A percentile compares a stretch with the other conserved stretches of the same genome.
Evolutionary conservation across 208 protist genomes (phyloP).

Genomic region (Acanthamoeba royreba): DNA sequence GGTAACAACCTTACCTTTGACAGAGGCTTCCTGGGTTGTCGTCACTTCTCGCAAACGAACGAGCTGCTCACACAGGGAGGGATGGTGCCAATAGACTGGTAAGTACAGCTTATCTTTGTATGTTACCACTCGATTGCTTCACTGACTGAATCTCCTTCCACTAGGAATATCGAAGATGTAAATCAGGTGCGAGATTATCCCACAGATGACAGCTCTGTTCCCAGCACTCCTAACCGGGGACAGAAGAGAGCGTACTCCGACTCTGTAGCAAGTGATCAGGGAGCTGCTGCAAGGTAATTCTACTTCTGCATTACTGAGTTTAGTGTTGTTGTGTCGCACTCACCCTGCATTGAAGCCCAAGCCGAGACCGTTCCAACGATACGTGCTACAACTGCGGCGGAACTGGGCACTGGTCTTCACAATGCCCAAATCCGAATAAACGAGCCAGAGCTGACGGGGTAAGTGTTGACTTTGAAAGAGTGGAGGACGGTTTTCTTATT

Average conservation of each 20-base stretch:
- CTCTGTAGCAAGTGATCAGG: too few species aligned
- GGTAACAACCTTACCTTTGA: background rate
- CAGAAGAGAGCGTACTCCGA: too few species aligned
- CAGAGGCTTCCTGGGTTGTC: constrained; percentile 1
- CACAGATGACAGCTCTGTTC: background rate
- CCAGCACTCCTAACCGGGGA: background rate
- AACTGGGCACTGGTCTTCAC: background rate
- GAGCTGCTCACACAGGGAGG: background rate
- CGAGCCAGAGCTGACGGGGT: background rate
- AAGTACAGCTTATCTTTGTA: too few species aligned
- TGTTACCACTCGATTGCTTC: too few species aligned
- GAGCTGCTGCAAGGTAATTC: too few species aligned
- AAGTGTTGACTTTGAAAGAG: background rate
- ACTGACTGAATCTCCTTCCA: too few species aligned
- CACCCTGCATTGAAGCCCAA: background rate
- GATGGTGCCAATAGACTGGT: background rate
- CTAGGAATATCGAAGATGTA: background rate
- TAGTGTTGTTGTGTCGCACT: background rate
- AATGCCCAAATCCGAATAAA: background rate
- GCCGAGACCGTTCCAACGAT: background rate
- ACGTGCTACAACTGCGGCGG: background rate
- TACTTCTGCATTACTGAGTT: background rate
- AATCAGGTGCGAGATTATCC: background rate
- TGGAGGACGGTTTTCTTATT: background rate
- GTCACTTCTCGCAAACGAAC: constrained; percentile 28